Evolutionary conservation across 805 yeast genomes (phyloP), one percentile per base, ranked within the genome.

Genomic region (Lipomyces japonicus): DNA sequence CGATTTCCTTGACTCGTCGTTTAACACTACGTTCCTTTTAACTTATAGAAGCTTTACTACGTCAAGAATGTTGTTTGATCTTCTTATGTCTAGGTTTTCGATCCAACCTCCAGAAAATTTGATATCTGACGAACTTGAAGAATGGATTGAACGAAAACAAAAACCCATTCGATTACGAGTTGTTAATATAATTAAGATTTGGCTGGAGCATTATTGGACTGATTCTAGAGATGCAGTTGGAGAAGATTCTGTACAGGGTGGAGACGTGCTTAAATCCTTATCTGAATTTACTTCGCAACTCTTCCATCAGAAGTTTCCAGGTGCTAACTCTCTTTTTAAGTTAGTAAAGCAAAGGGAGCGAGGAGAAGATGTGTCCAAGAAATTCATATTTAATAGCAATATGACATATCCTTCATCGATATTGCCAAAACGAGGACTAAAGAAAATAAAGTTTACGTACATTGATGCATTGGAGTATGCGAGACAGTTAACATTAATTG

Each of bases 91-190:
- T 30, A 73, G 95, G 48, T 91, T 82, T 68, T 76, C 82, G 48
- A 68, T 79, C 14, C 79, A 78, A 55, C 93, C 96, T 21, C 96
- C 96, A 0, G 96, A 86, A 61, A 95, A 95, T 0, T 68, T 91
- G 52, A 79, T 86, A 51, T 86, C 80, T 62, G 91, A 84, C 54
- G 95, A 87, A 59, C 86, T 84, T 64, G 79, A 81, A 42, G 70
- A 74, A 7, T 87, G 96, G 96, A 73, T 81, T 9, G 79, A 81
- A 39, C 77, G 77, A 61, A 86, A 86, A 62, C 78, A 83, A 46
- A 75, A 71, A 49, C 86, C 85, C 1, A 81, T 84, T 25, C 77
- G 86, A 50, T 61, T 75, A 22, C 73, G 86, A 51, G 84, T 84
- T 14, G 71, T 84, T 51, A 78, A 78, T 51, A 72, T 84, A 19